Evolutionary conservation across 495 filamentous ascomycete species (phyloP).

Genomic region (Daldinia bambusicola): DNA sequence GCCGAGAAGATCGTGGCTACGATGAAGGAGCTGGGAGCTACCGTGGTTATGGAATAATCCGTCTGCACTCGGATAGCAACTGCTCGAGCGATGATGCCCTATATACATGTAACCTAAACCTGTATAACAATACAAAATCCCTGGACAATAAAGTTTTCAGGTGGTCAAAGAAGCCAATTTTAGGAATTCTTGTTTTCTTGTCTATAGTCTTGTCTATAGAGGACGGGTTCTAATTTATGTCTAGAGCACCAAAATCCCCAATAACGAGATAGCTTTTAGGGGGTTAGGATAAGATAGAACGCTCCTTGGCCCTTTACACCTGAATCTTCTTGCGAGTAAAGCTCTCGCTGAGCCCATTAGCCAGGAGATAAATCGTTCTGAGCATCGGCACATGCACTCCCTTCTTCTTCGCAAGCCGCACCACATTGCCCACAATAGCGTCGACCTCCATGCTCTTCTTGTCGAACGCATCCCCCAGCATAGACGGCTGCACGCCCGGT

Average conservation of each 20-base stretch:
- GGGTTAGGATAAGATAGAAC: no score
- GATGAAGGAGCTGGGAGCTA: slow-evolving; percentile 90
- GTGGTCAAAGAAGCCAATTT: background rate
- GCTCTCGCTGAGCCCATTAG: slow-evolving; percentile 45
- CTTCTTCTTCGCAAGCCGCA: slow-evolving; percentile 55
- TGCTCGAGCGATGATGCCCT: slow-evolving; percentile 30
- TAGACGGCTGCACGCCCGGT: slow-evolving; percentile 58
- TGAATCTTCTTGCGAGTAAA: slow-evolving; percentile 26
- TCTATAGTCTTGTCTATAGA: no score
- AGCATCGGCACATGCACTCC: slow-evolving; percentile 57
- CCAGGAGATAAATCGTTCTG: slow-evolving; percentile 55
- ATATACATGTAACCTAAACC: slow-evolving; percentile 49
- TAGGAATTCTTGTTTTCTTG: background rate
- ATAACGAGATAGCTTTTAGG: no score
- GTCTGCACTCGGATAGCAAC: slow-evolving; percentile 14
- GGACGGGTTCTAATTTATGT: background rate
- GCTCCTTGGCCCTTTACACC: background rate
- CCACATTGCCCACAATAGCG: slow-evolving; percentile 63
- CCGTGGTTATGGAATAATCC: slow-evolving; percentile 86
- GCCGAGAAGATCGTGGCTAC: slow-evolving; percentile 96
- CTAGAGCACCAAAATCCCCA: no score
- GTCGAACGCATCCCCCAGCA: slow-evolving; percentile 58
- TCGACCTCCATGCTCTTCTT: slow-evolving; percentile 60
- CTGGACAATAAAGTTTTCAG: slow-evolving; percentile 15
- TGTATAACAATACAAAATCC: slow-evolving; percentile 44